Evolutionary conservation across 352 stramenopile species (phyloP).

Genomic region (Aphanomyces cochlioides): DNA sequence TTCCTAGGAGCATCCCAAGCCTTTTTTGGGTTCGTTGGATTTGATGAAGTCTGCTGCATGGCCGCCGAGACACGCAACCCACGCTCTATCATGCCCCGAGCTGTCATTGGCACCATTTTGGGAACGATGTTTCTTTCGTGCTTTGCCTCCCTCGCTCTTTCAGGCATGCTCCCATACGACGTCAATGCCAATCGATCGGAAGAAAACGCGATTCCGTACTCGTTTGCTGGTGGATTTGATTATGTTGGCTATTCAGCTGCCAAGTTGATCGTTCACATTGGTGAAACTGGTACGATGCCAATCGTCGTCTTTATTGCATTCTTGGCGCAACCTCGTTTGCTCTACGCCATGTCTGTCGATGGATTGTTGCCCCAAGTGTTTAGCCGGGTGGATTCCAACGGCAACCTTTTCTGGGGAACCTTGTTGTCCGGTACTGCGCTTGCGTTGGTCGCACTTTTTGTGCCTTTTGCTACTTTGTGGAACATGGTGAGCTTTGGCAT

Average conservation of each 20-base stretch:
- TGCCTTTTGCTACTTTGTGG: constrained; percentile 78
- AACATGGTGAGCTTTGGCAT: constrained; percentile 88
- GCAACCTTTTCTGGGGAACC: constrained; percentile 76
- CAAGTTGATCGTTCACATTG: constrained; percentile 50
- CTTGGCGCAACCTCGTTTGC: constrained; percentile 90
- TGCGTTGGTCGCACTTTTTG: constrained; percentile 59
- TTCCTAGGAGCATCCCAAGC: constrained; percentile 55
- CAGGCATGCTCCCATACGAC: constrained; percentile 46
- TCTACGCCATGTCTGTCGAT: constrained; percentile 90
- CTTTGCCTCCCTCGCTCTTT: constrained; percentile 59
- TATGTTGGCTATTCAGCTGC: constrained; percentile 35
- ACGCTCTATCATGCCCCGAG: constrained; percentile 49
- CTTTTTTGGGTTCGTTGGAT: constrained; percentile 87
- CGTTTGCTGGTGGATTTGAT: constrained; percentile 36
- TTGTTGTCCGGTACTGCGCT: constrained; percentile 62
- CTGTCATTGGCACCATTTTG: constrained; percentile 57
- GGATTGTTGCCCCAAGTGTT: constrained; percentile 91
- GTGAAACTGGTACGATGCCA: constrained; percentile 88
- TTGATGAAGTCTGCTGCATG: constrained; percentile 75
- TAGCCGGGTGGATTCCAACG: constrained; percentile 71
- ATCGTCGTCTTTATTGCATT: constrained; percentile 92
- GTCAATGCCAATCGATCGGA: background rate
- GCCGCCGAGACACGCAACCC: constrained; percentile 42
- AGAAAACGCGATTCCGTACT: constrained; percentile 5
- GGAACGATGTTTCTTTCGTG: constrained; percentile 37